Evolutionary conservation across 169 alveolate species (phyloP).

Genomic region (Babesia bovis): DNA sequence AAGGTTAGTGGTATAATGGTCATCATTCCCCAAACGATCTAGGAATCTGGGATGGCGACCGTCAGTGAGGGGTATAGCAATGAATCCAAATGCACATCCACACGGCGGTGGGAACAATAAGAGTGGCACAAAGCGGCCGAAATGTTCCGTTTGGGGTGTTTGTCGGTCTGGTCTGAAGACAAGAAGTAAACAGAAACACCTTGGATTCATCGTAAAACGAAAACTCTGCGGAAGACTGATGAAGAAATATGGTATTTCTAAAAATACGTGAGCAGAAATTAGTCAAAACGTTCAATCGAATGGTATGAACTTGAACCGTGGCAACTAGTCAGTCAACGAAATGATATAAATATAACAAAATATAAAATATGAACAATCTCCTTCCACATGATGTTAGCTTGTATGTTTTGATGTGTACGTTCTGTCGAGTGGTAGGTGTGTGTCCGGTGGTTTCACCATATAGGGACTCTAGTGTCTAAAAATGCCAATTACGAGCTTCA

Average conservation of each 20-base stretch:
- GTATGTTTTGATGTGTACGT: neutral
- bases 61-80: slow-evolving; percentile 83
- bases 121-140: slow-evolving; percentile 80
- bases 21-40: neutral
- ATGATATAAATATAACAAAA: too few species aligned
- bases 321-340: too few species aligned
- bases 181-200: slow-evolving; percentile 76
- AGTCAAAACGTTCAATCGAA: too few species aligned
- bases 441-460: too few species aligned
- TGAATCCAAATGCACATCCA: slow-evolving; percentile 84
- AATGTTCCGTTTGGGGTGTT: slow-evolving; percentile 83
- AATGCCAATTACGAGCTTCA: too few species aligned
- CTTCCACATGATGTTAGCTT: too few species aligned
- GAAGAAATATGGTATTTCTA: slow-evolving; percentile 76
- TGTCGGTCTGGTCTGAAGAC: slow-evolving; percentile 79
- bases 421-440: too few species aligned
- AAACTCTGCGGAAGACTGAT: slow-evolving; percentile 77
- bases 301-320: too few species aligned
- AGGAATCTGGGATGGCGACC: slow-evolving; percentile 86
- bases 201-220: slow-evolving; percentile 80
- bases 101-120: slow-evolving; percentile 86
- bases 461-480: too few species aligned
- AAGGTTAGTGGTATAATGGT: slow-evolving; percentile 33
- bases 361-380: too few species aligned
- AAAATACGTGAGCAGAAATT: slow-evolving; percentile 19